phyloP scores from a whole-genome alignment of 768 basidiomycete genomes.

The Boletus pseudopeckii region DNA sequence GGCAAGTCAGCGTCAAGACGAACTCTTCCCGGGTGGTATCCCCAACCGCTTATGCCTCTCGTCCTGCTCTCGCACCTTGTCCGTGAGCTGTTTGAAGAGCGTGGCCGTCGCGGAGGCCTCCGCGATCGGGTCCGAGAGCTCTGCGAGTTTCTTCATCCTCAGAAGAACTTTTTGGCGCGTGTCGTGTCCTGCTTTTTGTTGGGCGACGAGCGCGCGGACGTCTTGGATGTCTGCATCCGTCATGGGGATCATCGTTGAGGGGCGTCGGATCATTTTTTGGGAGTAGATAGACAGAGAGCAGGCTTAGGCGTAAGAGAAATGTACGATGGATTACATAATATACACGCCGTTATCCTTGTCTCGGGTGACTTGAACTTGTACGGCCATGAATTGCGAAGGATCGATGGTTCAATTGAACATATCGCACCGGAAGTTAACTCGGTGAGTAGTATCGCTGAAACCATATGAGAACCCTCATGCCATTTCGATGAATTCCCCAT shows the following conservation, averaged over 20 bases:
- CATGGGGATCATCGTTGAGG: slow-evolving; percentile 74
- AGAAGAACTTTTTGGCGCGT: slow-evolving; percentile 40
- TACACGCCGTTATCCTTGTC: too few relatives aligned
- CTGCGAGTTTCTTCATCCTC: slow-evolving; percentile 46
- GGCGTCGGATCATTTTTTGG: slow-evolving; percentile 63
- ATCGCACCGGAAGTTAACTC: too few relatives aligned
- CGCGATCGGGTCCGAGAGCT: slow-evolving; percentile 19
- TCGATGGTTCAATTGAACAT: too few relatives aligned
- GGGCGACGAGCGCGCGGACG: slow-evolving; percentile 56
- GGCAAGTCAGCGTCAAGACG: slow-evolving; percentile 10
- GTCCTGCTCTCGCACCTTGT: slow-evolving; percentile 25
- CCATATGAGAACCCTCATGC: too few relatives aligned
- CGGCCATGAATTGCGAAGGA: too few relatives aligned
- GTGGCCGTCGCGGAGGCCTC: slow-evolving; percentile 9
- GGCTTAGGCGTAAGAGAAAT: too few relatives aligned
- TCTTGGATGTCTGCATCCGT: slow-evolving; percentile 78
- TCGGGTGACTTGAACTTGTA: too few relatives aligned
- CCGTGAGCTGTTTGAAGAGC: slow-evolving; percentile 17
- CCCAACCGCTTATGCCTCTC: slow-evolving; percentile 29
- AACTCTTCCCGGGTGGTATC: slow-evolving; percentile 24
- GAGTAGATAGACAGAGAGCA: too few relatives aligned
- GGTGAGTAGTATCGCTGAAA: too few relatives aligned
- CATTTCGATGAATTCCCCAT: too few relatives aligned
- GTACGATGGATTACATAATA: too few relatives aligned
- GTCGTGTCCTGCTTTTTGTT: slow-evolving; percentile 43